These are phyloP conservation scores for Saccharum hybrid DNA, from an alignment of 202 grass and related monocot species.

Conservation along the genomic window DNA sequence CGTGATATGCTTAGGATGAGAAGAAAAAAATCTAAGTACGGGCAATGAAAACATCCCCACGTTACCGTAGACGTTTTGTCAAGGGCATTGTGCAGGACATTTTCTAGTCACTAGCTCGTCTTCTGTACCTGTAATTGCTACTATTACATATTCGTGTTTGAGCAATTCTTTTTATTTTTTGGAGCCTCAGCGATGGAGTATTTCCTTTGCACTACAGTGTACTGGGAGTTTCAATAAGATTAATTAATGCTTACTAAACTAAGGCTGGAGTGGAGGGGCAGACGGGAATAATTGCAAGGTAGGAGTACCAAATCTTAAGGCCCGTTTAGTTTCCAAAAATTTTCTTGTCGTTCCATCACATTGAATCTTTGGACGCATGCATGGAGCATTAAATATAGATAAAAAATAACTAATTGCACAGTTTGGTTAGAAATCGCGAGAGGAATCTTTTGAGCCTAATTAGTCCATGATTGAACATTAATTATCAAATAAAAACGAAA, in stretches of 20 bases:
- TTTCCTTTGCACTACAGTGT: background rate
- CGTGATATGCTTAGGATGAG: background rate
- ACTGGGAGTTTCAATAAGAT: background rate
- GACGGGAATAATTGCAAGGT: background rate
- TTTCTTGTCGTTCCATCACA: no score
- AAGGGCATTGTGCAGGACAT: background rate
- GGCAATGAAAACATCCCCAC: slow-evolving; percentile 4
- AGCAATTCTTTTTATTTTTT: background rate
- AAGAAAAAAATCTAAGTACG: background rate
- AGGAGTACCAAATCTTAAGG: background rate
- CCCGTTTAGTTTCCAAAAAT: no score
- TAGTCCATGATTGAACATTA: no score
- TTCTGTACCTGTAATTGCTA: background rate
- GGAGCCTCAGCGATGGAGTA: background rate
- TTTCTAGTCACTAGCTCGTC: background rate
- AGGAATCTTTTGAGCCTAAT: no score
- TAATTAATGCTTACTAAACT: background rate
- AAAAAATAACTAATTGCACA: no score
- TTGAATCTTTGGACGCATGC: no score
- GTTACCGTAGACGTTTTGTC: background rate
- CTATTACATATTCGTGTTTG: background rate
- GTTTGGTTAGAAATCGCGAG: no score
- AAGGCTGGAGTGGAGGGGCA: background rate
- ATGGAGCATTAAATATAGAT: no score
- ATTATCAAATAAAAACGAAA: no score